Base-by-base conservation (phyloP, 352 stramenopile species). In the Globisporangium cederbergense region DNA sequence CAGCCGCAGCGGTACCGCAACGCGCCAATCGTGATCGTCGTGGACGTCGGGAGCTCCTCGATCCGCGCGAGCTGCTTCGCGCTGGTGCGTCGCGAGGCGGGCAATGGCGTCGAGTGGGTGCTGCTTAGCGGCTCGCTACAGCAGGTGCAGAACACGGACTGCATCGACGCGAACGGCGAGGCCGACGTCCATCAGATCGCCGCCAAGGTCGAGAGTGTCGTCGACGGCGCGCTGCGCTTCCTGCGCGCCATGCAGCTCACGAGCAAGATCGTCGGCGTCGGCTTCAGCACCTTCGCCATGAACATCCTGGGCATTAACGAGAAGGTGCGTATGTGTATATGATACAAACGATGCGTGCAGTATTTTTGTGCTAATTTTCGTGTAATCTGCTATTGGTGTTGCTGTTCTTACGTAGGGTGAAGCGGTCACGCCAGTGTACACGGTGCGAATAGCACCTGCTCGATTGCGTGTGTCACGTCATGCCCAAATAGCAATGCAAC, bases 261-360 rank as follows among this genome's bases (percentile, higher is more conserved):
- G 7, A 55, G 78, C 42, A 67, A 67, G 16, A 71, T 97, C 22
- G 63, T 84, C 16, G 89, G 81, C 9, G 76, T 98, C 34, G 94
- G 93, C 55, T 97, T 98, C 71, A 96, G 88, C 60, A 89, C 83
- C 34, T 98, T 98, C 73, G 92, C 84, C 1, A 98, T 98, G 93
- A 98, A 98, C 62, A 57, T 98, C 13, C 65, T 98, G 18, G 94
- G 90, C 7, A 67, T 98, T 0, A 79, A 98, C 71, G 42, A 46
- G 4, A 70, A 75, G 72, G 76, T 80, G 52, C 9, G 64, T 18
- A 9, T 22, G 11, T 56, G 18, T 67, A 6, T 4, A 18, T 38
- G 8, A 13, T 20, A 54, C 13, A 3, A 10, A 53, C 16, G 2
- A 5, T 57, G 28, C 14, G 16, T 20, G 50, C 16, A 42, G 20